Evolutionary conservation across 164 flowering plant species (phyloP), one percentile per base, ranked within the genome.

Genomic region (Paratinospora sagittata): DNA sequence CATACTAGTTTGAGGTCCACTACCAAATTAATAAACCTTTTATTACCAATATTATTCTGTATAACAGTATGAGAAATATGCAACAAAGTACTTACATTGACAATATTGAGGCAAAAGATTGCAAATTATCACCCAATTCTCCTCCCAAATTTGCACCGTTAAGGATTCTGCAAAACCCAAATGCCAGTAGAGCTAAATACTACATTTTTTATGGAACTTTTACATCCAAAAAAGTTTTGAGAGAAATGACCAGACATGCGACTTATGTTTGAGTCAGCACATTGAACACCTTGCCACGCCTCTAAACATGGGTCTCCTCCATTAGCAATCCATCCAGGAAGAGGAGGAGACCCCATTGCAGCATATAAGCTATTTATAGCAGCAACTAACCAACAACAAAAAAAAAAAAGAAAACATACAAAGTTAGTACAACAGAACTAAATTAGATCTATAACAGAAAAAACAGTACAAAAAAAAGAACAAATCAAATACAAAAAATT

Each of bases 221-320:
- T 9, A 26, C 3, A 64, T 23, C 27, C 63, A 64, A 64, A 61
- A 70, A 45, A 65, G 36, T 23, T 52, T 27, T 55, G 19, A 23
- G 49, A 49, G 71, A 17, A n/a, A 67, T 16, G 6, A 55, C 24
- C 90, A 65, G 90, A 91, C 98, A 92, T 76, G 79, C 62, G 81
- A 0, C 92, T 89, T 55, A 96, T 82, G 78, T 93, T 90, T n/a
- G 95, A 70, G 77, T 68, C 79, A 24, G 84, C 91, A 75, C 98
- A 93, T 13, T 66, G 72, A 17, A 96, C 91, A 0, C 99, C 98
- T 77, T 84, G 88, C 99, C 99, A 96, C n/a, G 43, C 30, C 37
- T 87, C 92, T 14, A 67, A 74, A 77, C 99, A 96, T 0, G 99
- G 99, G 81, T 96, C 98, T 41, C 94, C 97, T 70, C 91, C 99